A percentile compares a stretch with the other conserved stretches of the same genome.
phyloP scores from a whole-genome alignment of 2,329 filamentous ascomycete species.

The Alternaria ventricosa region DNA sequence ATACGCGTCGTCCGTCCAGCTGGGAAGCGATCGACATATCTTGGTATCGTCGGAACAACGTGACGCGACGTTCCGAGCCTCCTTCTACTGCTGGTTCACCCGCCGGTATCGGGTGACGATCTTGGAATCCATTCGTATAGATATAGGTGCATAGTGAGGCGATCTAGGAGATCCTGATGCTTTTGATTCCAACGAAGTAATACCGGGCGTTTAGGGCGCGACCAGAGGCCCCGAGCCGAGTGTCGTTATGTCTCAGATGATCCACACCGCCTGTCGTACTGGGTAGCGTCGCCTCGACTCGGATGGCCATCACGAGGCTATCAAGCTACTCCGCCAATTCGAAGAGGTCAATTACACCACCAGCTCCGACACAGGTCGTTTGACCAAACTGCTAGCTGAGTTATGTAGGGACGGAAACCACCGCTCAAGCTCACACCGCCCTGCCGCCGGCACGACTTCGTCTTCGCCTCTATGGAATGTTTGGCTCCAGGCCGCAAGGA shows the following conservation, averaged over 20 bases:
- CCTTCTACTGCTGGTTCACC: not conserved
- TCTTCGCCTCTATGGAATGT: not conserved
- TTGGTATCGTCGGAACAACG: not conserved
- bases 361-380: not conserved
- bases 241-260: not conserved
- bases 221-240: not conserved
- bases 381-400: not conserved
- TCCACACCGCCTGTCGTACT: not conserved
- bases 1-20: not conserved
- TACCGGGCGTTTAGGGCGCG: not conserved
- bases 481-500: not conserved
- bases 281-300: not conserved
- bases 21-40: not conserved
- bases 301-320: not conserved
- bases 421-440: not conserved
- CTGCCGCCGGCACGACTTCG: not conserved
- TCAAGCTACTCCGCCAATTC: not conserved
- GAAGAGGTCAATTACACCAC: not conserved
- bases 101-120: conserved; percentile 1
- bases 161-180: not conserved
- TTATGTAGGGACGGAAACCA: not conserved
- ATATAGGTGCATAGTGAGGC: not conserved
- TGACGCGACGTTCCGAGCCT: not conserved
- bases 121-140: not conserved
- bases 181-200: not conserved